Conservation (phyloP, 2,329 filamentous ascomycete genomes). For the Colletotrichum nymphaeae region DNA sequence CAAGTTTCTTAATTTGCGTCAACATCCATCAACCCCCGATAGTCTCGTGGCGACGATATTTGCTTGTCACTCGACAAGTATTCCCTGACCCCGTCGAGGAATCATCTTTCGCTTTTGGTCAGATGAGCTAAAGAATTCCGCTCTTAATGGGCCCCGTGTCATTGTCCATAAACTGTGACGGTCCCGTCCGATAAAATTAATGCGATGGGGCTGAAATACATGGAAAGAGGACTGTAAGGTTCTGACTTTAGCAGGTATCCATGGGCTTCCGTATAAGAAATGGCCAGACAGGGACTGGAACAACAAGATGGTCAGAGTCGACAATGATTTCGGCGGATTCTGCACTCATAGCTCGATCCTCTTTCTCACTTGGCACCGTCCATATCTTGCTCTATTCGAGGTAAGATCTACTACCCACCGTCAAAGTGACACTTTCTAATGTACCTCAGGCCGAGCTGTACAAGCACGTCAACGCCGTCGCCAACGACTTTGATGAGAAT, state of each 20-base stretch:
- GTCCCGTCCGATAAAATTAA: too few relatives aligned
- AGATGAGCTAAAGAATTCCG: too few relatives aligned
- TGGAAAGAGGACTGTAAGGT: background rate
- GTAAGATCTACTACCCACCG: constrained; percentile 43
- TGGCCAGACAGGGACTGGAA: constrained; percentile 39
- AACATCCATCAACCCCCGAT: too few relatives aligned
- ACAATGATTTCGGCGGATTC: constrained; percentile 66
- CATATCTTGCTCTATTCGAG: constrained; percentile 72
- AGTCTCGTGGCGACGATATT: too few relatives aligned
- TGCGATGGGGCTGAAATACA: too few relatives aligned
- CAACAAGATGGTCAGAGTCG: constrained; percentile 33
- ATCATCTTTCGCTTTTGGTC: too few relatives aligned
- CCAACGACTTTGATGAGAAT: constrained; percentile 37
- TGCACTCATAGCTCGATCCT: constrained; percentile 71
- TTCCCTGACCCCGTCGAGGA: too few relatives aligned
- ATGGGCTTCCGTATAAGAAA: constrained; percentile 45
- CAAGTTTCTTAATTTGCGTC: background rate
- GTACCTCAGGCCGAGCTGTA: constrained; percentile 39
- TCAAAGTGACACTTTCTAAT: background rate
- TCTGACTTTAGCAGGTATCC: constrained; percentile 42
- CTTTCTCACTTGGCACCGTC: constrained; percentile 75
- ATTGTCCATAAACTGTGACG: too few relatives aligned
- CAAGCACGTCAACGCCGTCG: constrained; percentile 39
- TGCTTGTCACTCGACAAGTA: too few relatives aligned
- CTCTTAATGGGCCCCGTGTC: too few relatives aligned